Percentiles rank a stretch among this genome's conserved stretches.
These are phyloP conservation scores for Irineochytrium annulatum DNA, from an alignment of 192 early-diverging fungal genomes.

Conservation along the genomic window DNA sequence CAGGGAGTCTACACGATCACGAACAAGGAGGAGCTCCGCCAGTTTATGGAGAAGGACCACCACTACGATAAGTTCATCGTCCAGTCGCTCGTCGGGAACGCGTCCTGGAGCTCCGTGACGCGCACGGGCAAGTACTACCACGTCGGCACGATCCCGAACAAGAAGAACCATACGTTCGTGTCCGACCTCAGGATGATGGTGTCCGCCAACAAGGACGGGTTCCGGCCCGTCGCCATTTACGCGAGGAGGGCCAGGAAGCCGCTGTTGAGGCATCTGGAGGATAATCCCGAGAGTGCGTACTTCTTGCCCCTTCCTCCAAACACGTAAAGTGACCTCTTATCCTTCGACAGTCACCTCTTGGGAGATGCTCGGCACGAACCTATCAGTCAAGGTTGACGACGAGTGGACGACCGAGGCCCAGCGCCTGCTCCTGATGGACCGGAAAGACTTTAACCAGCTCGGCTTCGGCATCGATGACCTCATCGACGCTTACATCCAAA, in stretches of 20 bases:
- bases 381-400: constrained; percentile 72
- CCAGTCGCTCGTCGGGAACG: constrained; percentile 81
- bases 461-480: constrained; percentile 80
- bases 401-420: constrained; percentile 82
- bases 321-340: no score
- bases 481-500: constrained; percentile 88
- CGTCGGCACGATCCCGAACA: constrained; percentile 87
- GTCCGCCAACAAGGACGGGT: constrained; percentile 67
- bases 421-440: constrained; percentile 80
- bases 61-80: constrained; percentile 92
- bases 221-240: constrained; percentile 79
- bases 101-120: constrained; percentile 73
- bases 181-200: constrained; percentile 85
- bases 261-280: constrained; percentile 51
- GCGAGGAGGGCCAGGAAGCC: constrained; percentile 73
- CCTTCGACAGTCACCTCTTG: constrained; percentile 59
- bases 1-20: constrained; percentile 92
- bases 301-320: constrained; percentile 16
- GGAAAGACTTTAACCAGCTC: constrained; percentile 85
- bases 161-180: constrained; percentile 82
- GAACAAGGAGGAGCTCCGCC: constrained; percentile 65
- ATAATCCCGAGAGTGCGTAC: constrained; percentile 46
- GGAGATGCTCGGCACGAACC: constrained; percentile 90
- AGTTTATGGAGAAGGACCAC: constrained; percentile 73
- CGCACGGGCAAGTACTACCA: constrained; percentile 80